Percentiles rank a stretch among this genome's conserved stretches.
Evolutionary conservation across 192 early-diverging fungal genomes (phyloP).

Genomic region (Mortierella alpina): DNA sequence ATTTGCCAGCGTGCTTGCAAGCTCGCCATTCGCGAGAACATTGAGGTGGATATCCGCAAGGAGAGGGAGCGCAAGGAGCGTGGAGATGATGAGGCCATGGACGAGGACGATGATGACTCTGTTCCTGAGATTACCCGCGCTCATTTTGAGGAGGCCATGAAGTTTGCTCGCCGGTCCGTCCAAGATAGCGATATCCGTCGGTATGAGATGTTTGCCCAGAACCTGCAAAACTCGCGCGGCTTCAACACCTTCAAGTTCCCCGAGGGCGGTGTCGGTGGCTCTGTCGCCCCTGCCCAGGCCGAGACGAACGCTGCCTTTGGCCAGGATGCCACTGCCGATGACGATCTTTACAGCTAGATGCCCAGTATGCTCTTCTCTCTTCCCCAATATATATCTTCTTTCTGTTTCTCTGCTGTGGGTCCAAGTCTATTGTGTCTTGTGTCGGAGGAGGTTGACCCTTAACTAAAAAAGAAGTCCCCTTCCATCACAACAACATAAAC

Average conservation of each 20-base stretch:
- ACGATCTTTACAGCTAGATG: slow-evolving; percentile 85
- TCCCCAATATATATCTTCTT: not conserved
- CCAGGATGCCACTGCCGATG: slow-evolving; percentile 72
- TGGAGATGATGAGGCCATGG: slow-evolving; percentile 83
- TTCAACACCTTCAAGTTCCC: slow-evolving; percentile 99
- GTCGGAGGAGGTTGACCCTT: not conserved
- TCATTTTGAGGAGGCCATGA: slow-evolving; percentile 99
- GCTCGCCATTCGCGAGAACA: slow-evolving; percentile 96
- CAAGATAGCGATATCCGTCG: slow-evolving; percentile 96
- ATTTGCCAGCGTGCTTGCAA: slow-evolving; percentile 99
- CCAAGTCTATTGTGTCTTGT: too few relatives aligned
- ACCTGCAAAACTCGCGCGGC: slow-evolving; percentile 94
- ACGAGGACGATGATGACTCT: slow-evolving; percentile 84
- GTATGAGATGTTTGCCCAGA: slow-evolving; percentile 99
- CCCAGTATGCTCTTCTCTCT: not conserved
- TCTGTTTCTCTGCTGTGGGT: too few relatives aligned
- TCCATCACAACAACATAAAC: not conserved
- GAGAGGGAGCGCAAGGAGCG: slow-evolving; percentile 80
- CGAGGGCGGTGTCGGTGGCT: slow-evolving; percentile 65
- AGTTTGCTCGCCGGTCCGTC: slow-evolving; percentile 94
- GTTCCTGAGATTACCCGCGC: slow-evolving; percentile 92
- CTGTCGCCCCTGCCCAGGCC: slow-evolving; percentile 41
- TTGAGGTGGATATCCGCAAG: slow-evolving; percentile 85
- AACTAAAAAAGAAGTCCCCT: not conserved
- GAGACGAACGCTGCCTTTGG: slow-evolving; percentile 65